Conservation (phyloP, 2,329 filamentous ascomycete genomes). For the Curvularia verruculosa region DNA sequence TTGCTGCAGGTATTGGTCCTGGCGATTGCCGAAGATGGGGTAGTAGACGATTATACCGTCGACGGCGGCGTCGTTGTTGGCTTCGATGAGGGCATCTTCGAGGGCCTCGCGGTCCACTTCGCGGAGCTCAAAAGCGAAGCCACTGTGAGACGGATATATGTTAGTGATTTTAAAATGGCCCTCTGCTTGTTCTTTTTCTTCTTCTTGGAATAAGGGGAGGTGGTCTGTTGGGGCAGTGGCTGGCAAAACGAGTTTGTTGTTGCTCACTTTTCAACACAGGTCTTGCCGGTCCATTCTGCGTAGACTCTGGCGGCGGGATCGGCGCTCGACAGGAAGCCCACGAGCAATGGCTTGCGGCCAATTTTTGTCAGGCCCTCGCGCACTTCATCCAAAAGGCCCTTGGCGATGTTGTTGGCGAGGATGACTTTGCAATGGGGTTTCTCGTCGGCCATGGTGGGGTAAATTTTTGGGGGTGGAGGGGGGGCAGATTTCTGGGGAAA, state of each 20-base stretch:
- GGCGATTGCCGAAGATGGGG: conserved; percentile 88
- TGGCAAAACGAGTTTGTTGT: neutral
- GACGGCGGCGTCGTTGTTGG: conserved; percentile 77
- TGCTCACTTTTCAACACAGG: conserved; percentile 90
- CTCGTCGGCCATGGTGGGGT: conserved; percentile 45
- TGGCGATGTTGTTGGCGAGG: conserved; percentile 85
- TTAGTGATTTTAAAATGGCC: neutral
- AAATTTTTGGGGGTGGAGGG: conserved; percentile 2
- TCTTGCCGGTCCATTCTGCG: conserved; percentile 96
- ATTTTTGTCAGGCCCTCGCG: conserved; percentile 74
- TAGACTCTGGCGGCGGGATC: conserved; percentile 93
- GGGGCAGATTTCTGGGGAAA: neutral
- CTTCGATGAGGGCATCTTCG: conserved; percentile 84
- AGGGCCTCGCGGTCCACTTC: conserved; percentile 84
- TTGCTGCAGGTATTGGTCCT: conserved; percentile 96
- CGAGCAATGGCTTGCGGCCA: conserved; percentile 75
- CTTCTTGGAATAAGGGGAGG: neutral
- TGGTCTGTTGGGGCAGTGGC: neutral
- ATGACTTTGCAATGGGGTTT: conserved; percentile 82
- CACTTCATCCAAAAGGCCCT: conserved; percentile 78
- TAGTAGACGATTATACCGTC: conserved; percentile 98
- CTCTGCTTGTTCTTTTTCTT: neutral
- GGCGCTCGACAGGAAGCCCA: conserved; percentile 89
- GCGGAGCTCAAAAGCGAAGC: conserved; percentile 86
- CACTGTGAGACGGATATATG: conserved; percentile 59